Percentiles rank a stretch among this genome's conserved stretches.
Evolutionary conservation across 805 yeast genomes (phyloP).

Genomic region (Allodekkera sacchari): DNA sequence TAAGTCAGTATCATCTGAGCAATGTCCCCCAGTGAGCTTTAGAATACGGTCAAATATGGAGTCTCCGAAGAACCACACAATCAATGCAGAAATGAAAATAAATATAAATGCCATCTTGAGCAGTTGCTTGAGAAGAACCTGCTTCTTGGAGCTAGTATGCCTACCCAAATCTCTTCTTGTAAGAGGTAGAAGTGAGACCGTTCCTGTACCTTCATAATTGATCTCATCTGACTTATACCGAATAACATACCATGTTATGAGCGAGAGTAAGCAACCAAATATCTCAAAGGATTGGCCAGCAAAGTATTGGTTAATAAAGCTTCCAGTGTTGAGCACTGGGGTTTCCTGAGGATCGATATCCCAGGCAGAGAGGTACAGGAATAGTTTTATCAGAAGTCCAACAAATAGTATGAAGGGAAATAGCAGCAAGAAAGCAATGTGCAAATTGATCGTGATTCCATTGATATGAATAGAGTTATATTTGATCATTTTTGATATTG

Average conservation of each 20-base stretch:
- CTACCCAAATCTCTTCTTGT: slow-evolving; percentile 5
- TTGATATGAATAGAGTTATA: background rate
- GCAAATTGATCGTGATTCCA: background rate
- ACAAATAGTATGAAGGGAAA: slow-evolving; percentile 10
- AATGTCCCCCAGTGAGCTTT: slow-evolving; percentile 31
- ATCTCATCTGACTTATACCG: slow-evolving; percentile 3
- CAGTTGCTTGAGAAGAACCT: slow-evolving; percentile 9
- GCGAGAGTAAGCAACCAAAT: slow-evolving; percentile 8
- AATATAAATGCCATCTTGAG: slow-evolving; percentile 14
- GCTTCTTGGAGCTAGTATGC: background rate
- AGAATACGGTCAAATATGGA: slow-evolving; percentile 26
- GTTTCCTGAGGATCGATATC: slow-evolving; percentile 6
- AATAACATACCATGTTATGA: slow-evolving; percentile 7
- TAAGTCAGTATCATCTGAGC: slow-evolving; percentile 17
- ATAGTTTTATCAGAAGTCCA: slow-evolving; percentile 8
- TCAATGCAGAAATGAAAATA: slow-evolving; percentile 13
- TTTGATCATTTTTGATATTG: no score
- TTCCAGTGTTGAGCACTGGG: slow-evolving; percentile 15
- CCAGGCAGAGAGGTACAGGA: slow-evolving; percentile 1
- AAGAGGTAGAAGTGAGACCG: slow-evolving; percentile 9
- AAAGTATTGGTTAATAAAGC: slow-evolving; percentile 18
- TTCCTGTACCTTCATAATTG: slow-evolving; percentile 3
- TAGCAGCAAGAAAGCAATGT: slow-evolving; percentile 4
- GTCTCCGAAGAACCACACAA: slow-evolving; percentile 28
- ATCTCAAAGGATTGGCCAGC: slow-evolving; percentile 25